These are phyloP conservation scores for Vanilla planifolia DNA, from an alignment of 106 monocot genomes.

Conservation along the genomic window DNA sequence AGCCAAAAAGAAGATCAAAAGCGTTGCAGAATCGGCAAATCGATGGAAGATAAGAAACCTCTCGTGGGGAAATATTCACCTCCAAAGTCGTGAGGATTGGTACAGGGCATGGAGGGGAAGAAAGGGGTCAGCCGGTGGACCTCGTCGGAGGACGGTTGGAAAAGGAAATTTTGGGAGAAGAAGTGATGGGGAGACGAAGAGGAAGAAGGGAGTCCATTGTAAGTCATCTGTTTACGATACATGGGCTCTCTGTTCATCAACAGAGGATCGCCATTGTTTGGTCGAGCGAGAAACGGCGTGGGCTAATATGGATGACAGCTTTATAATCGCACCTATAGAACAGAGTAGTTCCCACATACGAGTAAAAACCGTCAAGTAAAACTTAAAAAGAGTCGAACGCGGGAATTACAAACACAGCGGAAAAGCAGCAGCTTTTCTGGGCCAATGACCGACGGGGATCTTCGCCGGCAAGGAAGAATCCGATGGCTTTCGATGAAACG, in stretches of 20 bases:
- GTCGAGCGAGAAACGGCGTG: neutral
- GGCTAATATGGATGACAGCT: neutral
- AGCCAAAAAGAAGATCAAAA: neutral
- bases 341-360: neutral
- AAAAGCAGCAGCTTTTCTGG: no score
- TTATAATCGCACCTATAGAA: neutral
- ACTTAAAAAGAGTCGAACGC: neutral
- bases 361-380: neutral
- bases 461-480: conserved; percentile 6
- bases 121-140: conserved; percentile 16
- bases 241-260: conserved; percentile 4
- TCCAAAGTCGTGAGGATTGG: conserved; percentile 30
- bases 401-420: no score
- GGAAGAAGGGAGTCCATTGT: conserved; percentile 50
- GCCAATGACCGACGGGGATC: neutral
- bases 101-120: conserved; percentile 11
- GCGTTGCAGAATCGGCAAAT: neutral
- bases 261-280: neutral
- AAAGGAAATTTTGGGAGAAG: conserved; percentile 22
- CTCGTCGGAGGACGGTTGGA: conserved; percentile 13
- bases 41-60: neutral
- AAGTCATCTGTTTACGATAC: conserved; percentile 30
- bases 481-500: neutral
- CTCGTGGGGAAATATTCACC: conserved; percentile 8
- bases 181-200: conserved; percentile 56